phyloP scores from a whole-genome alignment of 495 filamentous ascomycete genomes.

The Penicillium argentinense region DNA sequence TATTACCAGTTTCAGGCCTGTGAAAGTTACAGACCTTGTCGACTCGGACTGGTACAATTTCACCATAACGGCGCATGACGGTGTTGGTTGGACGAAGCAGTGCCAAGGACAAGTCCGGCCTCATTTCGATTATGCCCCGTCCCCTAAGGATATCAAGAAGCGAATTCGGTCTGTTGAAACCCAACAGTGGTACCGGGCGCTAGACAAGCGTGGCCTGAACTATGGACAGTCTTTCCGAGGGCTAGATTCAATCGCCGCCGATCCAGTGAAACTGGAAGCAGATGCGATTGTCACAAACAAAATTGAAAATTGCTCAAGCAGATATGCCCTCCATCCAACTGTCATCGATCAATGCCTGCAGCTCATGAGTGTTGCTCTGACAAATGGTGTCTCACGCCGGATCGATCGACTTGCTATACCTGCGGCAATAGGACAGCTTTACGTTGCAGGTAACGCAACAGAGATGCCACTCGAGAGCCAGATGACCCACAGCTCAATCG shows the following conservation, averaged over 20 bases:
- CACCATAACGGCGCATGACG: not conserved
- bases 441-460: not conserved
- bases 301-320: not conserved
- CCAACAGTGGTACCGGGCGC: conserved; percentile 1
- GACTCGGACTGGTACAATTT: conserved; percentile 1
- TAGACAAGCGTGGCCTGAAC: not conserved
- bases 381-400: not conserved
- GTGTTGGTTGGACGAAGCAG: not conserved
- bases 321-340: conserved; percentile 3
- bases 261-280: not conserved
- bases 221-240: conserved; percentile 4
- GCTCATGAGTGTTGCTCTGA: conserved; percentile 1
- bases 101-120: not conserved
- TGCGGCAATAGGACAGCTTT: conserved; percentile 1
- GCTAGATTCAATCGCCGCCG: conserved; percentile 1
- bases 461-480: no score
- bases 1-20: not conserved
- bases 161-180: not conserved
- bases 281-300: not conserved
- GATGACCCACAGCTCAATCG: no score
- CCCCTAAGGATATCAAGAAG: not conserved
- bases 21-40: not conserved
- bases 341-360: conserved; percentile 9
- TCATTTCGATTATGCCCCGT: not conserved
- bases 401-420: conserved; percentile 1